Percentiles rank a stretch among this genome's conserved stretches.
phyloP scores from a whole-genome alignment of 2,329 filamentous ascomycete genomes.

The Cytospora piceicola region DNA sequence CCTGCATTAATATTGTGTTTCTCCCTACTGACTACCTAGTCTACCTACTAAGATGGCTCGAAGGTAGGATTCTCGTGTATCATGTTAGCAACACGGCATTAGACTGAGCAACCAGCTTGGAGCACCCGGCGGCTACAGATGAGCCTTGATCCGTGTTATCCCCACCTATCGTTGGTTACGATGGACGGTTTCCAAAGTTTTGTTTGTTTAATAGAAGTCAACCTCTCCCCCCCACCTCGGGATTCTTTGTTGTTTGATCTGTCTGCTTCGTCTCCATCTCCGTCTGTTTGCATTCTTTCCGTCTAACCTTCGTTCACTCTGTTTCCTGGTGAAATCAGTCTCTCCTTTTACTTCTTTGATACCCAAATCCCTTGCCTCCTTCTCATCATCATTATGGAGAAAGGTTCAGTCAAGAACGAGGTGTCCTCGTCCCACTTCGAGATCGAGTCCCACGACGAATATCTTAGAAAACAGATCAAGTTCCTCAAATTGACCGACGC shows the following conservation, averaged over 20 bases:
- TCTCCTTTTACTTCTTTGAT: slow-evolving; percentile 11
- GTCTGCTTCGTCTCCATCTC: slow-evolving; percentile 7
- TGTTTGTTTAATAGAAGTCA: slow-evolving; percentile 7
- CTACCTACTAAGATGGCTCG: background rate
- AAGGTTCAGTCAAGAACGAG: slow-evolving; percentile 26
- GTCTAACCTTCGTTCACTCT: background rate
- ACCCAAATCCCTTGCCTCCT: background rate
- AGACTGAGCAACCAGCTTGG: background rate
- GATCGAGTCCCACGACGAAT: slow-evolving; percentile 46
- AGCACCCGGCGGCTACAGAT: slow-evolving; percentile 18
- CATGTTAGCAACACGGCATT: slow-evolving; percentile 8
- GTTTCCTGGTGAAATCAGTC: slow-evolving; percentile 10
- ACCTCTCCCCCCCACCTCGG: background rate
- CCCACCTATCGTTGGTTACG: background rate
- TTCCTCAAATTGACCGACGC: slow-evolving; percentile 47
- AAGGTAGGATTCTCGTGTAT: slow-evolving; percentile 4
- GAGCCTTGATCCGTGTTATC: too few species aligned
- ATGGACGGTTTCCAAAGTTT: slow-evolving; percentile 2
- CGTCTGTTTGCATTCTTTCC: slow-evolving; percentile 2
- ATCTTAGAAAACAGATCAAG: slow-evolving; percentile 42
- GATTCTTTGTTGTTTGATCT: slow-evolving; percentile 8
- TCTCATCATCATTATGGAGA: slow-evolving; percentile 21
- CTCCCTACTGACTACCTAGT: background rate
- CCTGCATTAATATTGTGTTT: slow-evolving; percentile 1
- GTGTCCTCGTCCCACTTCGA: slow-evolving; percentile 53